These are phyloP conservation scores for Talaromyces thailandensis DNA, from an alignment of 495 filamentous ascomycete species.

Conservation along the genomic window DNA sequence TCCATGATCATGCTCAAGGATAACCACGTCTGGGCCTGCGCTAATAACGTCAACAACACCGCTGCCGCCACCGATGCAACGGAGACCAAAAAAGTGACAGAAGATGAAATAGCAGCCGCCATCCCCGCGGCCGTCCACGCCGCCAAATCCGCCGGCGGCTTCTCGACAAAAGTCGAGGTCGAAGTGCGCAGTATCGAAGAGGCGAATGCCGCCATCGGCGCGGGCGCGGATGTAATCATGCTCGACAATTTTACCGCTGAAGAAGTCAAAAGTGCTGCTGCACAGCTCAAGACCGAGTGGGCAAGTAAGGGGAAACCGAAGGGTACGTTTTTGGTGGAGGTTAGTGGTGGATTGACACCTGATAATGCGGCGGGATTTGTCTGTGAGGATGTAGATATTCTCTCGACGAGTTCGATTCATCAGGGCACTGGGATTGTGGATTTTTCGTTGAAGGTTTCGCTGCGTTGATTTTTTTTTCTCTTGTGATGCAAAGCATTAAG, in stretches of 20 bases:
- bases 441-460: constrained; percentile 83
- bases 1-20: constrained; percentile 98
- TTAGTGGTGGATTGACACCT: constrained; percentile 82
- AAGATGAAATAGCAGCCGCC: constrained; percentile 41
- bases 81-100: not conserved
- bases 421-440: constrained; percentile 90
- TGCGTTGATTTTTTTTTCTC: constrained; percentile 14
- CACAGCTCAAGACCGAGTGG: constrained; percentile 69
- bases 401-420: constrained; percentile 93
- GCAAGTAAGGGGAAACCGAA: constrained; percentile 36
- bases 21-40: constrained; percentile 88
- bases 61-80: not conserved
- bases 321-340: constrained; percentile 66
- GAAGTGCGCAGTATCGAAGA: constrained; percentile 82
- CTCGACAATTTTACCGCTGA: constrained; percentile 85
- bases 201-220: constrained; percentile 81
- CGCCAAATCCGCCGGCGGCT: constrained; percentile 78
- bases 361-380: constrained; percentile 75
- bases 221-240: constrained; percentile 94
- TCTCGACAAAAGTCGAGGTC: constrained; percentile 89
- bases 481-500: not conserved
- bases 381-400: constrained; percentile 84
- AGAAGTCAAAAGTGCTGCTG: constrained; percentile 62
- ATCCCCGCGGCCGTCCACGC: constrained; percentile 77
- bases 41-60: constrained; percentile 16